Base-by-base conservation (phyloP, 2,329 filamentous ascomycete genomes). In the Capronia coronata region DNA sequence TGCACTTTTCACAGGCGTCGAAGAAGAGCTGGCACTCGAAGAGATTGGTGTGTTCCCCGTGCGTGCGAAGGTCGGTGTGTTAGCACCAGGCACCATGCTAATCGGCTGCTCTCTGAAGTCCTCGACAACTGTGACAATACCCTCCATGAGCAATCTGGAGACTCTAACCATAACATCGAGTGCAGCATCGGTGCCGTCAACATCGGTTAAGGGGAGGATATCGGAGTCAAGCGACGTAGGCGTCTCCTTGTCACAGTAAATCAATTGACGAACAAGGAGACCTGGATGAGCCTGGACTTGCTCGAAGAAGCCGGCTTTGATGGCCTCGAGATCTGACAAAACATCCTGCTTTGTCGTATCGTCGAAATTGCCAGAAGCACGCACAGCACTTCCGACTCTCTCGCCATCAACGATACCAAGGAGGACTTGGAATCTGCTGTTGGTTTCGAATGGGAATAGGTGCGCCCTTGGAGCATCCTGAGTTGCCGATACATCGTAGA, bases 331-430 rank as follows among this genome's bases (percentile, higher is more conserved):
- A 5, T 49, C 59, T 13, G 38, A 18, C 48, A 52, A 6, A 54
- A 42, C 25, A 41, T 18, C 18, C 49, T 27, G 71, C 67, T 3
- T 70, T 44, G 30, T 19, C 13, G 5, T 5, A 46, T 34, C 30
- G 5, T 34, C 30, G 34, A 37, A 6, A 11, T 37, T 16, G 16
- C 7, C 41, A 27, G 16, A 19, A 13, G 23, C 2, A n/a, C 21
- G 19, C 16, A 37, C 23, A 16, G 18, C 65, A 52, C 74, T 74
- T 51, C 74, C 69, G 21, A 87, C 74, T 66, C 94, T 87, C 34
- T 72, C 69, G 41, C 86, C 88, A 68, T 97, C 91, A 13, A 87
- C 86, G 51, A 97, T 75, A 2, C 87, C 91, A 55, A 98, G 78
- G 21, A 97, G 76, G 44, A 86, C 80, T 46, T 96, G 75, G 7